Percentiles rank a stretch among this genome's conserved stretches.
phyloP scores from a whole-genome alignment of 768 basidiomycete species.

The Kwoniella botswanensis region DNA sequence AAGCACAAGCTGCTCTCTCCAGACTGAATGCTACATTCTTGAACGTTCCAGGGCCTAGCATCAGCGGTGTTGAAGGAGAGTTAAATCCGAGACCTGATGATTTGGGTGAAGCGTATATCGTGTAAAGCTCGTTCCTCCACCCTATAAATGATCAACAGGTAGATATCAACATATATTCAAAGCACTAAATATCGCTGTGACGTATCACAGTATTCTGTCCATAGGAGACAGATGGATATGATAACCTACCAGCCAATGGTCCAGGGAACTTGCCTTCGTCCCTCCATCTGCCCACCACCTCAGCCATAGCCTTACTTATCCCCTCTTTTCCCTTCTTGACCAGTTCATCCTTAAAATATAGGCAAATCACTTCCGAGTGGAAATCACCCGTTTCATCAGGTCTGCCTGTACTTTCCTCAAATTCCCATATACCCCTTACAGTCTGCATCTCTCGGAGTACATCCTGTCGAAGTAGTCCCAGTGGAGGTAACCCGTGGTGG shows the following conservation, averaged over 20 bases:
- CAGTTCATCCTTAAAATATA: constrained; percentile 46
- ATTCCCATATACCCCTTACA: constrained; percentile 9
- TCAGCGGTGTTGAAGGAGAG: background rate
- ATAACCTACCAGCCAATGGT: constrained; percentile 55
- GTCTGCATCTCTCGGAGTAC: constrained; percentile 45
- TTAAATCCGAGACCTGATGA: constrained; percentile 30
- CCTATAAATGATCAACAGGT: constrained; percentile 64
- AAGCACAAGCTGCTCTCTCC: constrained; percentile 83
- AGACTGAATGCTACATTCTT: constrained; percentile 70
- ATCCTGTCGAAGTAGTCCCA: constrained; percentile 60
- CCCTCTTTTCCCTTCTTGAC: constrained; percentile 38
- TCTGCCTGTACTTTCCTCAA: constrained; percentile 30
- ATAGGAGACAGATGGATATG: background rate
- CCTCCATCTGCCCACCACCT: constrained; percentile 53
- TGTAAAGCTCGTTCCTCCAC: constrained; percentile 85
- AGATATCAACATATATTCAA: constrained; percentile 48
- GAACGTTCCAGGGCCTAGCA: constrained; percentile 18
- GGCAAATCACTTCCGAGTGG: constrained; percentile 64
- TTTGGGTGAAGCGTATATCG: constrained; percentile 57
- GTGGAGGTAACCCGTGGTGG: constrained; percentile 43
- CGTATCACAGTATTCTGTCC: too few species aligned
- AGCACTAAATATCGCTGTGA: background rate
- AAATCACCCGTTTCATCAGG: constrained; percentile 26
- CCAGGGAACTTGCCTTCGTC: constrained; percentile 52
- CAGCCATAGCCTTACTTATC: constrained; percentile 33